phyloP scores from a whole-genome alignment of 371 early-diverging fungal genomes.

The Dinochytrium kinnereticum region DNA sequence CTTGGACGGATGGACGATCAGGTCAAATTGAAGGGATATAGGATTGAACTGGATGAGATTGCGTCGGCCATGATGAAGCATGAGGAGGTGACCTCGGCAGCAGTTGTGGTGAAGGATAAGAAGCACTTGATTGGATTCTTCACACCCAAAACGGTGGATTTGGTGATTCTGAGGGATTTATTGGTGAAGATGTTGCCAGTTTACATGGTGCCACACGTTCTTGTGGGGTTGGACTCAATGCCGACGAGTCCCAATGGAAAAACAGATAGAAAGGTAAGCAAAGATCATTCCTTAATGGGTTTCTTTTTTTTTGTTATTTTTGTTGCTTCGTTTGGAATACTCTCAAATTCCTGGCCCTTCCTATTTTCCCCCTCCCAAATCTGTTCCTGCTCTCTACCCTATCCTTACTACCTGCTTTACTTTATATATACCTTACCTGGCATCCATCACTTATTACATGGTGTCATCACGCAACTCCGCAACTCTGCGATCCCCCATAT shows the following conservation, averaged over 20 bases:
- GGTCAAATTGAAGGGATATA: slow-evolving; percentile 55
- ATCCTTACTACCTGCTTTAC: too few species aligned
- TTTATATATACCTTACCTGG: too few species aligned
- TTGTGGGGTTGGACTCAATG: slow-evolving; percentile 24
- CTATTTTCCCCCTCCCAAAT: too few species aligned
- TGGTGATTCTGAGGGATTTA: slow-evolving; percentile 12
- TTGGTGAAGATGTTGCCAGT: slow-evolving; percentile 24
- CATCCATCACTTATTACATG: too few species aligned
- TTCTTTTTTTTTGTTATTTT: not conserved
- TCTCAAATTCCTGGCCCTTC: too few species aligned
- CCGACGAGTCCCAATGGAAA: slow-evolving; percentile 42
- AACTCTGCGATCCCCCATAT: too few species aligned
- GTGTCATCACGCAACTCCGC: too few species aligned
- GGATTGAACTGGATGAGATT: slow-evolving; percentile 56
- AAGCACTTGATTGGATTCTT: slow-evolving; percentile 31
- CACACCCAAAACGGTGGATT: slow-evolving; percentile 32
- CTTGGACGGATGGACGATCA: slow-evolving; percentile 51
- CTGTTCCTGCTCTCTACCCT: too few species aligned
- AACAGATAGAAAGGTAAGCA: slow-evolving; percentile 1
- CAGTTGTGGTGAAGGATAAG: slow-evolving; percentile 25
- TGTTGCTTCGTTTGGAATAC: too few species aligned
- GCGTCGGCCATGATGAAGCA: slow-evolving; percentile 9
- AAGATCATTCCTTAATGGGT: not conserved
- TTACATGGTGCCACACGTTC: slow-evolving; percentile 37
- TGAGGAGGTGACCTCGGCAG: slow-evolving; percentile 24